Evolutionary conservation across 2,329 filamentous ascomycete genomes (phyloP).

Genomic region (Colletotrichum sp.): DNA sequence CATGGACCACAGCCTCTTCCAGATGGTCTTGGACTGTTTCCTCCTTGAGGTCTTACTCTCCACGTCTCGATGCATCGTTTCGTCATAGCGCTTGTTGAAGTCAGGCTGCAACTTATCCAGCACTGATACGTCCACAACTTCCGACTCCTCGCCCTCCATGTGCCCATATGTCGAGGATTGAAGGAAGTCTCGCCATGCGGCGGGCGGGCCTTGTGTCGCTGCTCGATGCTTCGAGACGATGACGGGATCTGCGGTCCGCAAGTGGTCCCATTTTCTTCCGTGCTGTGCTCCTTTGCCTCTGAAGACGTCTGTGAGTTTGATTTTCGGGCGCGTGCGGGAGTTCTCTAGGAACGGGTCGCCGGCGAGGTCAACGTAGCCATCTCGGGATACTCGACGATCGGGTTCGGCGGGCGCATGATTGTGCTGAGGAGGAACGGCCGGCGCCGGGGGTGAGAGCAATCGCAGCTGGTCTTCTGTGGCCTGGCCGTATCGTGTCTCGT

Average conservation of each 20-base stretch:
- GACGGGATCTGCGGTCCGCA: conserved; percentile 63
- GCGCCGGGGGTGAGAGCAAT: conserved; percentile 42
- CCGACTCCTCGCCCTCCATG: conserved; percentile 50
- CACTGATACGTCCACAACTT: conserved; percentile 51
- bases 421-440: conserved; percentile 44
- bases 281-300: conserved; percentile 50
- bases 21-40: conserved; percentile 37
- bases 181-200: conserved; percentile 59
- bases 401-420: conserved; percentile 45
- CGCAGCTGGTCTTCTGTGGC: conserved; percentile 42
- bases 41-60: conserved; percentile 28
- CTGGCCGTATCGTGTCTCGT: conserved; percentile 45
- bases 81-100: conserved; percentile 45
- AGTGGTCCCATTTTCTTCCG: conserved; percentile 64
- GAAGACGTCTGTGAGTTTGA: conserved; percentile 51
- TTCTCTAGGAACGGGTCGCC: conserved; percentile 41
- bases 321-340: conserved; percentile 35
- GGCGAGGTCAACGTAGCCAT: conserved; percentile 50
- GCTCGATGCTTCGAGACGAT: conserved; percentile 57
- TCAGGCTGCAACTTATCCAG: conserved; percentile 52
- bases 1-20: conserved; percentile 68
- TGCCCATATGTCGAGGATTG: conserved; percentile 58
- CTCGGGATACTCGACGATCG: conserved; percentile 49
- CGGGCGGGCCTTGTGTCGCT: conserved; percentile 42
- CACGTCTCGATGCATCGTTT: conserved; percentile 32